These are phyloP conservation scores for Candida awuae DNA, from an alignment of 805 yeast genomes.

Conservation along the genomic window DNA sequence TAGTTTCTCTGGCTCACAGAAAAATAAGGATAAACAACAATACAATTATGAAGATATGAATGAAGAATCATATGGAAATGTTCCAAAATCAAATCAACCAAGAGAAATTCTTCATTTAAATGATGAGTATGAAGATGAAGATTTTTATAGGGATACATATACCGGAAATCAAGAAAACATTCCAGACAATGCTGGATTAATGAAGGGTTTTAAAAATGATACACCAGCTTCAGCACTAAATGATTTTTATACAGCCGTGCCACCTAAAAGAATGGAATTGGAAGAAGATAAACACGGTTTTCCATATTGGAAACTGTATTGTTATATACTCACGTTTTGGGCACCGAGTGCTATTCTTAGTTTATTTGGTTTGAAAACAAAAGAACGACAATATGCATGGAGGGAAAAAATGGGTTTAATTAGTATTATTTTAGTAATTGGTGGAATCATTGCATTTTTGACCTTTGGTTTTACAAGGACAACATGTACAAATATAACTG, in stretches of 20 bases:
- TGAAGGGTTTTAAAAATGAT: constrained; percentile 13
- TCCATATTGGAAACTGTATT: constrained; percentile 73
- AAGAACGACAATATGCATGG: constrained; percentile 91
- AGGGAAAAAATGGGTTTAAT: constrained; percentile 87
- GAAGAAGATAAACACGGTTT: constrained; percentile 17
- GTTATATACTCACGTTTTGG: constrained; percentile 81
- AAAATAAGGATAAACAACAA: background rate
- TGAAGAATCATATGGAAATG: background rate
- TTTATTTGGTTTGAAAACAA: constrained; percentile 68
- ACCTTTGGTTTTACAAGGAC: constrained; percentile 87
- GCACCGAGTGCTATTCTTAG: constrained; percentile 71
- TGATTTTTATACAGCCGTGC: constrained; percentile 14
- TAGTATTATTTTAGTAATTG: constrained; percentile 63
- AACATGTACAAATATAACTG: constrained; percentile 48
- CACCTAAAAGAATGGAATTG: constrained; percentile 18
- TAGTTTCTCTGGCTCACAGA: no score
- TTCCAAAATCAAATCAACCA: constrained; percentile 3
- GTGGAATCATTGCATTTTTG: constrained; percentile 72
- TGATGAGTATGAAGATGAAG: constrained; percentile 34
- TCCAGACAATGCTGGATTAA: constrained; percentile 14
- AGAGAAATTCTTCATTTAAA: constrained; percentile 39
- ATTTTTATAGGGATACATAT: no score
- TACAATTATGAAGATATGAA: background rate
- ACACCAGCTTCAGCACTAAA: constrained; percentile 21
- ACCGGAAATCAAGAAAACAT: background rate